Evolutionary conservation across 139 green algal genomes (phyloP), one percentile per base, ranked within the genome.

Genomic region (Chlamydomonas sphaeroides): DNA sequence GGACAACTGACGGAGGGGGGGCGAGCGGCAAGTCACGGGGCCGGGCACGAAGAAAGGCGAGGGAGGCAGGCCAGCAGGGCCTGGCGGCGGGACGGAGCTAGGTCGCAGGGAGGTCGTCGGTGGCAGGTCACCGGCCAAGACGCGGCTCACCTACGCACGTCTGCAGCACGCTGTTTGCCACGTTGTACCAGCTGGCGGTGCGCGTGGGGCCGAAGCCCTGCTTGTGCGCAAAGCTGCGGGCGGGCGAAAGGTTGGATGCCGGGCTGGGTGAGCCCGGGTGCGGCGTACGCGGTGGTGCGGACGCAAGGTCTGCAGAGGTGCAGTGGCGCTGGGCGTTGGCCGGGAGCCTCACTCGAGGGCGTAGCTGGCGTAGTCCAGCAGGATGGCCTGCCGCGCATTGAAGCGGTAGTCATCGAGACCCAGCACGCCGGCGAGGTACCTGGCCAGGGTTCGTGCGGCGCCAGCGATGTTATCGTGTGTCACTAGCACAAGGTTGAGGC

Each of bases 221-320:
- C 28, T 86, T 83, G 21, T 45, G 69, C 3, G 79, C 85, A 63
- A 89, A 89, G 5, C 85, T 89, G 85, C n/a, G n/a, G n/a, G n/a
- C n/a, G n/a, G n/a, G n/a, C n/a, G n/a, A n/a, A n/a, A n/a, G n/a
- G n/a, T n/a, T n/a, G n/a, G n/a, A n/a, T n/a, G n/a, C n/a, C n/a
- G n/a, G n/a, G n/a, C n/a, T n/a, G n/a, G n/a, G n/a, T n/a, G n/a
- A n/a, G n/a, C n/a, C n/a, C n/a, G n/a, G n/a, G n/a, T n/a, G n/a
- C n/a, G n/a, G n/a, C n/a, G n/a, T n/a, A n/a, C n/a, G n/a, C n/a
- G n/a, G n/a, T n/a, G n/a, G n/a, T n/a, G n/a, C n/a, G n/a, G n/a
- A n/a, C n/a, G n/a, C n/a, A n/a, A n/a, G n/a, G n/a, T n/a, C n/a
- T n/a, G n/a, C n/a, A n/a, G n/a, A n/a, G n/a, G n/a, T n/a, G n/a